A percentile compares a stretch with the other conserved stretches of the same genome.
phyloP scores from a whole-genome alignment of 805 yeast genomes.

The Myxozyma lipomycoides region DNA sequence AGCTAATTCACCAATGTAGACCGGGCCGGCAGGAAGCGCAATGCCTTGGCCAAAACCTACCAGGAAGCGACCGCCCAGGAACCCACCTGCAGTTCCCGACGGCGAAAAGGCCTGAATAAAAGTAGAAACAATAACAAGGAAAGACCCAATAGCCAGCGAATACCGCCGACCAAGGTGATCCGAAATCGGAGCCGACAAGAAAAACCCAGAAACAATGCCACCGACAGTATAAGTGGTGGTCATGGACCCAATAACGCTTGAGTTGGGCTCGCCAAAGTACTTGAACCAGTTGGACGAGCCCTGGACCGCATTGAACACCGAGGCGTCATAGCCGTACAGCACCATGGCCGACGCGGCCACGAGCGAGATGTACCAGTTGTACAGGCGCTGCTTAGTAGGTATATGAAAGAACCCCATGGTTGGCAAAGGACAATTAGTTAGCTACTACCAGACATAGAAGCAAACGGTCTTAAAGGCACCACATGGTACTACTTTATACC shows the following conservation, averaged over 20 bases:
- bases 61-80: slow-evolving; percentile 50
- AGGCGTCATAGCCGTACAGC: slow-evolving; percentile 32
- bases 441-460: too few species aligned
- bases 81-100: slow-evolving; percentile 46
- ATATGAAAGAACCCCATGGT: too few species aligned
- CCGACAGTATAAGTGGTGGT: slow-evolving; percentile 31
- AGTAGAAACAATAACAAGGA: slow-evolving; percentile 67
- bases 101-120: slow-evolving; percentile 54
- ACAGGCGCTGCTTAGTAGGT: slow-evolving; percentile 14
- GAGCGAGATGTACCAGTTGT: slow-evolving; percentile 29
- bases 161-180: slow-evolving; percentile 27
- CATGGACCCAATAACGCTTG: slow-evolving; percentile 28
- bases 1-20: slow-evolving; percentile 31
- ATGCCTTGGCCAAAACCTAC: slow-evolving; percentile 55
- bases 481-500: too few species aligned
- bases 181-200: slow-evolving; percentile 28
- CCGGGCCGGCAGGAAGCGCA: slow-evolving; percentile 47
- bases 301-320: slow-evolving; percentile 31
- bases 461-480: too few species aligned
- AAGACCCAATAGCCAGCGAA: slow-evolving; percentile 41
- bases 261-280: slow-evolving; percentile 27
- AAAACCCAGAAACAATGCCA: slow-evolving; percentile 29
- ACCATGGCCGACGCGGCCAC: slow-evolving; percentile 31
- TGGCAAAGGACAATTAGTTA: too few species aligned
- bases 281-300: slow-evolving; percentile 29